Evolutionary conservation across 331 rosid species (phyloP).

Genomic region (Quercus lobata): DNA sequence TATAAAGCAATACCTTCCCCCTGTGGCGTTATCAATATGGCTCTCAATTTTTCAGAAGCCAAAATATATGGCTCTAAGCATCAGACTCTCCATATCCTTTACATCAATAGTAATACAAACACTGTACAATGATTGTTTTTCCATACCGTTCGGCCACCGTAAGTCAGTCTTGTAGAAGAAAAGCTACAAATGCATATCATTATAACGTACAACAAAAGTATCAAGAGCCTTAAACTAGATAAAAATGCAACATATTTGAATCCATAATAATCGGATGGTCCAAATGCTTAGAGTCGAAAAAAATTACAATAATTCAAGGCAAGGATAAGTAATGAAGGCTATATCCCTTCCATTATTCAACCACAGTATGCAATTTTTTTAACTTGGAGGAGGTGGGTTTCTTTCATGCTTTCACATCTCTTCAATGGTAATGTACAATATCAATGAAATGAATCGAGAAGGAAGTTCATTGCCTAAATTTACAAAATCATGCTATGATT

Average conservation of each 20-base stretch:
- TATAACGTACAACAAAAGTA: conserved; percentile 18
- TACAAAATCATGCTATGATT: neutral
- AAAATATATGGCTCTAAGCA: conserved; percentile 64
- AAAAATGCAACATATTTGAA: conserved; percentile 7
- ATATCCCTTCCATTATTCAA: neutral
- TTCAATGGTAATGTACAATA: neutral
- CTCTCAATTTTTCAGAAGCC: conserved; percentile 94
- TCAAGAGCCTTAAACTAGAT: conserved; percentile 10
- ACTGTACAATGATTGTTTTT: conserved; percentile 73
- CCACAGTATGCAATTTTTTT: neutral
- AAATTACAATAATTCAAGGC: neutral
- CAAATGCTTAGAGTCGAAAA: conserved; percentile 8
- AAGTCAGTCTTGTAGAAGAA: conserved; percentile 80
- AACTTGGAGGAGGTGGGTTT: neutral
- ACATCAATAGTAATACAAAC: conserved; percentile 64
- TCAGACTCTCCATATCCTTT: conserved; percentile 80
- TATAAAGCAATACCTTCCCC: conserved; percentile 63
- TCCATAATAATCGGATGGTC: conserved; percentile 15
- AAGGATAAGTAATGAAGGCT: neutral
- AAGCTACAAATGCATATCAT: conserved; percentile 54
- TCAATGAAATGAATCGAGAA: neutral
- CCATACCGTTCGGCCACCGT: conserved; percentile 99
- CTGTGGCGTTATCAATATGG: conserved; percentile 66
- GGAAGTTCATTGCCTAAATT: neutral
- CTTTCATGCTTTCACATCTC: no score